These are phyloP conservation scores for Diaporthe aspalathi DNA, from an alignment of 2,329 filamentous ascomycete species.

Conservation along the genomic window DNA sequence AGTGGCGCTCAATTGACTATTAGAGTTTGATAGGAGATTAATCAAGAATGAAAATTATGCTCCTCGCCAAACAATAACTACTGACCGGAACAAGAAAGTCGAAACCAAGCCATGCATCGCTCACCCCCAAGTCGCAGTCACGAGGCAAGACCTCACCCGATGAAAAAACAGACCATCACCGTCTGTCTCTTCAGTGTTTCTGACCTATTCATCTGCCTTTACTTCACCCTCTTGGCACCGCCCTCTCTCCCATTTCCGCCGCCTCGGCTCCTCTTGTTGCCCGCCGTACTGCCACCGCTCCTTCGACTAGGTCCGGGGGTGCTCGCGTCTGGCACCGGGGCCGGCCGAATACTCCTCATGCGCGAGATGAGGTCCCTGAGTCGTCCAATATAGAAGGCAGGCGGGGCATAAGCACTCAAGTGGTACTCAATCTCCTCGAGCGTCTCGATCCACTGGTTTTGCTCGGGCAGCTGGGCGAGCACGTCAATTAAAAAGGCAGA, in stretches of 20 bases:
- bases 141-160: neutral
- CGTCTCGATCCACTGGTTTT: slow-evolving; percentile 56
- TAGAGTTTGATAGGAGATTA: too few relatives aligned
- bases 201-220: neutral
- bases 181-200: neutral
- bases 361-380: slow-evolving; percentile 47
- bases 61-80: neutral
- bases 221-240: slow-evolving; percentile 38
- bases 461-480: slow-evolving; percentile 57
- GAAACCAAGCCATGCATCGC: too few relatives aligned
- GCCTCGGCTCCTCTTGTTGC: slow-evolving; percentile 33
- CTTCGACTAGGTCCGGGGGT: neutral
- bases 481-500: slow-evolving; percentile 59
- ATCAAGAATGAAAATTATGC: neutral
- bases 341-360: slow-evolving; percentile 42
- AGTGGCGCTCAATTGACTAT: too few relatives aligned
- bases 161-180: neutral
- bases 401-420: slow-evolving; percentile 44
- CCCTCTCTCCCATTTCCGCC: slow-evolving; percentile 34
- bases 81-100: neutral
- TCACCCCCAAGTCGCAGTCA: neutral
- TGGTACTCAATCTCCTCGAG: slow-evolving; percentile 49
- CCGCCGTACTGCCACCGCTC: slow-evolving; percentile 23
- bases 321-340: neutral
- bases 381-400: slow-evolving; percentile 46